Evolutionary conservation across 805 yeast genomes (phyloP), one percentile per base, ranked within the genome.

Genomic region (Nakazawaea holstii): DNA sequence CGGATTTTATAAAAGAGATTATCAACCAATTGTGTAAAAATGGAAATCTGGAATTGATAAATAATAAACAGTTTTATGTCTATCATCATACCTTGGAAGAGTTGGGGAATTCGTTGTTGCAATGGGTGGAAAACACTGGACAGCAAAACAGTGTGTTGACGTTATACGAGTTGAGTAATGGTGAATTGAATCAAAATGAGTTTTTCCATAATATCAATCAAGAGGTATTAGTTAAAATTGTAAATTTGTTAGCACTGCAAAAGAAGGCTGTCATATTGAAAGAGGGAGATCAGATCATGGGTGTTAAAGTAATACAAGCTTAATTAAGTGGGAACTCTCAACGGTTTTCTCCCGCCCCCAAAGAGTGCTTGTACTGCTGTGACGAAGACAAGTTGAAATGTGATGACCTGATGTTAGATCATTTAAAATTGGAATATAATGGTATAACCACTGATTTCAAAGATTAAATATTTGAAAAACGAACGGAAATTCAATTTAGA

Each of bases 131-230:
- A 46, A 67, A 71, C 17, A 78, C 92, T 0, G 96, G 96, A 0
- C 96, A 89, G 58, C 68, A 74, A 46, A 87, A 87, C 6, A 71
- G 84, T 1, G 84, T 92, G 1, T 66, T 92, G 44, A 92, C 98
- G 0, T 63, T 90, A 13, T 90, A 87, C 62, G 98, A 92, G 64
- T 61, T 92, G 33, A 70, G 83, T 0, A 76, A 79, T 49, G 84
- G 87, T 45, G 92, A 85, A 39, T 63, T 76, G 45, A 76, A 79
- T 1, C 49, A 61, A 1, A 69, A 73, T 5, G 79, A 81, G 56
- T 84, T 77, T 39, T 82, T 91, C 55, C 72, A 73, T 46, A 79
- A 79, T 11, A 73, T 90, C 54, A 89, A 87, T 54, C 68, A 75
- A 33, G 58, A 60, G 11, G 58, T 88, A 11, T 62, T 91, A 49